Percentiles rank a stretch among this genome's conserved stretches.
Evolutionary conservation across 1,284 basidiomycete genomes (phyloP).

Genomic region (Cryptococcus floricola): DNA sequence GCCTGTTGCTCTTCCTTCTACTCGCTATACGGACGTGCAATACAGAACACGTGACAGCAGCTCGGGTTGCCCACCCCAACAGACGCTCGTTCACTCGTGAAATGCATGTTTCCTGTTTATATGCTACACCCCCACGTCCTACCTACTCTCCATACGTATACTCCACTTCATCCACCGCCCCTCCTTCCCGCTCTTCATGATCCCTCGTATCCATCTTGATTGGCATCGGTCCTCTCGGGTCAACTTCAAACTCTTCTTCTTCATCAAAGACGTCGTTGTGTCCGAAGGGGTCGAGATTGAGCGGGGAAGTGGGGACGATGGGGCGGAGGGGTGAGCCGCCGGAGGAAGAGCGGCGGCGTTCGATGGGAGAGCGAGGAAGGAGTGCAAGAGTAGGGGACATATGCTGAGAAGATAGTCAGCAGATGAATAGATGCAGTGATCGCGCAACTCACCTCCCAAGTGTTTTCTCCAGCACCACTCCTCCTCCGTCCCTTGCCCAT

Average conservation of each 20-base stretch:
- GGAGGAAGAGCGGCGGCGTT: slow-evolving; percentile 65
- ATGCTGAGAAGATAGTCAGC: slow-evolving; percentile 56
- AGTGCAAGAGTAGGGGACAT: slow-evolving; percentile 92
- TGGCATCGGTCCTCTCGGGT: slow-evolving; percentile 69
- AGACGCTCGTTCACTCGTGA: too few relatives aligned
- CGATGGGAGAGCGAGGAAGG: slow-evolving; percentile 78
- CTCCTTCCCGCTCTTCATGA: slow-evolving; percentile 41
- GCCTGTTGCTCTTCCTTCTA: too few relatives aligned
- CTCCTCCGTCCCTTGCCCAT: slow-evolving; percentile 14
- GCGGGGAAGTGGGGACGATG: slow-evolving; percentile 59
- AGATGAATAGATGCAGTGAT: background rate
- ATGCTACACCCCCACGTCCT: background rate
- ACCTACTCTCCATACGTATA: slow-evolving; percentile 40
- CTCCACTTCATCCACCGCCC: slow-evolving; percentile 50
- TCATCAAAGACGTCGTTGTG: slow-evolving; percentile 60
- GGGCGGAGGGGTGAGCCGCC: slow-evolving; percentile 70
- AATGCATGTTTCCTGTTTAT: background rate
- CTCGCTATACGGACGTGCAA: too few relatives aligned
- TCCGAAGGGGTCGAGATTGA: slow-evolving; percentile 53
- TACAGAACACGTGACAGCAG: too few relatives aligned
- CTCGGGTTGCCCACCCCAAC: too few relatives aligned
- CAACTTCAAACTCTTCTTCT: slow-evolving; percentile 51
- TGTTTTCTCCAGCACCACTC: slow-evolving; percentile 60
- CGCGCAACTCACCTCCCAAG: slow-evolving; percentile 74
- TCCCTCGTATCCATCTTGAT: slow-evolving; percentile 47